Conservation (phyloP, 2,329 filamentous ascomycete genomes). For the Alternaria brassicae region DNA sequence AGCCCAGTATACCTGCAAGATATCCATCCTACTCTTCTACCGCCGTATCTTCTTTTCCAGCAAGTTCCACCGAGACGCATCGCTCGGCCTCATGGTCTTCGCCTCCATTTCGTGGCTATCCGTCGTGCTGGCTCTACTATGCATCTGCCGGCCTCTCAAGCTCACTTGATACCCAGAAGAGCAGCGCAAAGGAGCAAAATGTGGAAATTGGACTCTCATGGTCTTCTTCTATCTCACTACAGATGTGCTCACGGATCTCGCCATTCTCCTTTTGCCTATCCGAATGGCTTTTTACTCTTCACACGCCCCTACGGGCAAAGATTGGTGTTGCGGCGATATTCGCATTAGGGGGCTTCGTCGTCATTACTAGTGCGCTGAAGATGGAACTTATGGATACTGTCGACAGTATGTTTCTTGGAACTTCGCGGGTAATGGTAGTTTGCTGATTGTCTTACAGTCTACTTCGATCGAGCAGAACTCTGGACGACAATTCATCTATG, state of each 20-base stretch:
- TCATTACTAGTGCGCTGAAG: neutral
- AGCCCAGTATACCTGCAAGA: neutral
- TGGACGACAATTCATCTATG: neutral
- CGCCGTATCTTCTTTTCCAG: neutral
- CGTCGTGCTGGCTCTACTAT: neutral
- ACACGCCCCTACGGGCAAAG: neutral
- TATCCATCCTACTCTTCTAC: constrained; percentile 6
- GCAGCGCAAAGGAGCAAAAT: neutral
- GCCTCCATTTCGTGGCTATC: neutral
- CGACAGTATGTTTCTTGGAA: neutral
- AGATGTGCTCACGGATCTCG: neutral
- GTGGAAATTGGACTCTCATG: neutral
- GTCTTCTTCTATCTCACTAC: neutral
- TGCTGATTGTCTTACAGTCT: neutral
- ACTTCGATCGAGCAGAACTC: neutral
- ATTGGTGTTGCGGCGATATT: neutral
- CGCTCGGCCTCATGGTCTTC: neutral
- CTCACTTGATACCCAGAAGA: neutral
- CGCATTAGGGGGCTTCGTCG: neutral
- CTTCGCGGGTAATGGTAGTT: neutral
- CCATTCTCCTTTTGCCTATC: neutral
- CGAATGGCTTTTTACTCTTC: neutral
- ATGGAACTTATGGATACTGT: neutral
- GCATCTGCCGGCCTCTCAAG: neutral
- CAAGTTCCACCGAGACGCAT: neutral